Conservation (phyloP, 2,329 filamentous ascomycete species). For the Fusarium pilosicola region DNA sequence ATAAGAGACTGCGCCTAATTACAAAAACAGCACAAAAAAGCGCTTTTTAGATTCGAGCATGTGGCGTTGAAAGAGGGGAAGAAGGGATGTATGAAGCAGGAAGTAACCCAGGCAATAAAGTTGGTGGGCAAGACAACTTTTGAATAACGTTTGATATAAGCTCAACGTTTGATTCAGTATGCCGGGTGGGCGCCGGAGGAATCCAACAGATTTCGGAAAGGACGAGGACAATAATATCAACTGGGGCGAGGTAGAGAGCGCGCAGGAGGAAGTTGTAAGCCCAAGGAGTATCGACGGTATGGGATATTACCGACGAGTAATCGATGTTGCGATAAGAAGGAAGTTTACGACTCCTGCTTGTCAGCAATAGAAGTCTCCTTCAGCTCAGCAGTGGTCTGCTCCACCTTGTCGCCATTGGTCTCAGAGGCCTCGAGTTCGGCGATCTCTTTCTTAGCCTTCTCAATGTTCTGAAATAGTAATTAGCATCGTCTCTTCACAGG, state of each 20-base stretch:
- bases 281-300: slow-evolving; percentile 18
- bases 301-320: slow-evolving; percentile 25
- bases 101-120: slow-evolving; percentile 15
- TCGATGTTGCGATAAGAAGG: neutral
- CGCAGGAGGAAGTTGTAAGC: slow-evolving; percentile 7
- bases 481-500: slow-evolving; percentile 37
- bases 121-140: slow-evolving; percentile 13
- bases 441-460: slow-evolving; percentile 96
- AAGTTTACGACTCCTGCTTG: slow-evolving; percentile 58
- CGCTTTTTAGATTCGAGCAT: slow-evolving; percentile 43
- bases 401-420: slow-evolving; percentile 63
- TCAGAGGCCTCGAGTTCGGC: slow-evolving; percentile 78
- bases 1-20: slow-evolving; percentile 41
- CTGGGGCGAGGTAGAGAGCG: neutral
- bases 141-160: slow-evolving; percentile 19
- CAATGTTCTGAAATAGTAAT: slow-evolving; percentile 77
- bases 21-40: slow-evolving; percentile 42
- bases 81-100: neutral
- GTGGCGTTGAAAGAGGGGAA: slow-evolving; percentile 9
- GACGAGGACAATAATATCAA: slow-evolving; percentile 1
- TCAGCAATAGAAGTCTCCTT: slow-evolving; percentile 64
- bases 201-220: slow-evolving; percentile 12
- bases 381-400: slow-evolving; percentile 62
- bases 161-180: slow-evolving; percentile 14
- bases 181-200: slow-evolving; percentile 13